Percentiles rank a stretch among this genome's conserved stretches.
Conservation (phyloP, 352 stramenopile genomes). For the Pythium folliculosum region DNA sequence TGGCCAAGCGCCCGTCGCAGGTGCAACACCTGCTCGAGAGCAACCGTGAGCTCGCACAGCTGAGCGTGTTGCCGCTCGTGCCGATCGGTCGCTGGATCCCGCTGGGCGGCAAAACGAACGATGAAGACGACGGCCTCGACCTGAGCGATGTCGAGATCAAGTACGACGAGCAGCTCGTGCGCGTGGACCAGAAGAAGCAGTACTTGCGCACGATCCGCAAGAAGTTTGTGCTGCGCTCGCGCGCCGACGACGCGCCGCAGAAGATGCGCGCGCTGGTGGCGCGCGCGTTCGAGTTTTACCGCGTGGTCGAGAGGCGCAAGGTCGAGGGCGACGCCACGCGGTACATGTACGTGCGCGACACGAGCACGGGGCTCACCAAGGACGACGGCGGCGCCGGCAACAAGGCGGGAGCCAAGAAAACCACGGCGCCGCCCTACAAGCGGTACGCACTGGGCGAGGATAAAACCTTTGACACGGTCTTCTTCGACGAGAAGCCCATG, state of each 20-base stretch:
- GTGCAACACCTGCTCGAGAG: constrained; percentile 11
- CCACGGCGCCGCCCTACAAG: constrained; percentile 31
- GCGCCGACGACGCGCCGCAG: constrained; percentile 24
- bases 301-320: constrained; percentile 24
- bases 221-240: constrained; percentile 18
- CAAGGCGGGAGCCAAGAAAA: constrained; percentile 7
- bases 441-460: constrained; percentile 75
- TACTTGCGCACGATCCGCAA: constrained; percentile 17
- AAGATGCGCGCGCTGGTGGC: constrained; percentile 41
- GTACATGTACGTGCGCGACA: constrained; percentile 41
- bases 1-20: constrained; percentile 12
- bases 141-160: constrained; percentile 36
- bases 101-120: constrained; percentile 13
- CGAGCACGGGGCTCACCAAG: constrained; percentile 1
- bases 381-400: constrained; percentile 25
- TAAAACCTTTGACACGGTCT: constrained; percentile 84
- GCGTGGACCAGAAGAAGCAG: constrained; percentile 1
- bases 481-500: constrained; percentile 72
- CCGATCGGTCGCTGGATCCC: constrained; percentile 35
- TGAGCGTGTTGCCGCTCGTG: constrained; percentile 17
- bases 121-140: constrained; percentile 19
- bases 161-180: constrained; percentile 18
- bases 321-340: constrained; percentile 32
- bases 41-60: constrained; percentile 6
- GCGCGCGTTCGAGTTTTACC: constrained; percentile 37